A percentile compares a stretch with the other conserved stretches of the same genome.
Evolutionary conservation across 2,329 filamentous ascomycete species (phyloP).

Genomic region (Fusarium heterosporum): DNA sequence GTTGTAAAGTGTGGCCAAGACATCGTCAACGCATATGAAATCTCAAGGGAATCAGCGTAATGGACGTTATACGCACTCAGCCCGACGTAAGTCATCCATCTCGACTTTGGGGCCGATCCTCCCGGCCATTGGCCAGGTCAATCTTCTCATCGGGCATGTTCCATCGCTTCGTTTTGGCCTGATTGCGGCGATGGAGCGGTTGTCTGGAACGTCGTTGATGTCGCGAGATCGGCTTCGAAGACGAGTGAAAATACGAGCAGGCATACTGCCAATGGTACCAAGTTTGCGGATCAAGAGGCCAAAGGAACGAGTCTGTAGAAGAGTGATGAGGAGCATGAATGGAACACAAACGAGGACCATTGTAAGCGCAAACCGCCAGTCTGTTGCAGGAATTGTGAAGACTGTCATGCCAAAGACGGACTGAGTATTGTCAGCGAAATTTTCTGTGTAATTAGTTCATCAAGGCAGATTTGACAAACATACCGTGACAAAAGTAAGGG

Average conservation of each 20-base stretch:
- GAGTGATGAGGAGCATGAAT: constrained; percentile 61
- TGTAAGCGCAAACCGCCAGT: constrained; percentile 63
- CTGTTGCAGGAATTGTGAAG: constrained; percentile 55
- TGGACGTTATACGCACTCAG: constrained; percentile 15
- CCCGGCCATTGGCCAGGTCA: constrained; percentile 24
- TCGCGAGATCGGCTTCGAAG: constrained; percentile 29
- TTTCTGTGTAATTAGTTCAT: background rate
- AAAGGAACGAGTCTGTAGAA: constrained; percentile 58
- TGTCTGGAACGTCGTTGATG: constrained; percentile 36
- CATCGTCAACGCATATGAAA: background rate
- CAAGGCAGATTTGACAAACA: constrained; percentile 24
- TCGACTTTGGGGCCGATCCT: constrained; percentile 6
- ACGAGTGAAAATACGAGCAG: constrained; percentile 9
- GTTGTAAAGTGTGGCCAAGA: constrained; percentile 2
- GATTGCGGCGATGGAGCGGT: constrained; percentile 28
- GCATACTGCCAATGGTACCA: constrained; percentile 10
- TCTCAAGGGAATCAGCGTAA: background rate
- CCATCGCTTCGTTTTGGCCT: constrained; percentile 15
- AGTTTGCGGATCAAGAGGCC: constrained; percentile 46
- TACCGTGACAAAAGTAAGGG: constrained; percentile 70
- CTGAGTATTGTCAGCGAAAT: constrained; percentile 28
- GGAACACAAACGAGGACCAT: constrained; percentile 73
- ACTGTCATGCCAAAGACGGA: constrained; percentile 67
- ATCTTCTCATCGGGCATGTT: constrained; percentile 9
- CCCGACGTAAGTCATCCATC: constrained; percentile 25